Conservation (phyloP, 805 yeast species). For the Maudiozyma bulderi region DNA sequence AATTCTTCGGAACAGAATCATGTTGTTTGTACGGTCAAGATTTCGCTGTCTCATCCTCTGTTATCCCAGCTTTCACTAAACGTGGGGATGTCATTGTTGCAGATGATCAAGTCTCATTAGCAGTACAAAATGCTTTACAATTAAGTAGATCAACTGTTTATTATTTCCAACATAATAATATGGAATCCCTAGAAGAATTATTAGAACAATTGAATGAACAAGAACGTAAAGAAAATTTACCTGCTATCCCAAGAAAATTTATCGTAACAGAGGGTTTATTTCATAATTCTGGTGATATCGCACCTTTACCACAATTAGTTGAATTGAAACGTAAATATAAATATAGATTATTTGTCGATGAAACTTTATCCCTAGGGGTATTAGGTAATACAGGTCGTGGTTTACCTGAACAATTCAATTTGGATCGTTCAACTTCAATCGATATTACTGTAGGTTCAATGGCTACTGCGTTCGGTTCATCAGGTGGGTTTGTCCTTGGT, state of each 20-base stretch:
- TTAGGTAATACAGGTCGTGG: slow-evolving; percentile 84
- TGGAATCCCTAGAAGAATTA: slow-evolving; percentile 67
- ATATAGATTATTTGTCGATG: slow-evolving; percentile 81
- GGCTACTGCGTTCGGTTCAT: slow-evolving; percentile 70
- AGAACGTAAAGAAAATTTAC: slow-evolving; percentile 48
- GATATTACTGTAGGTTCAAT: slow-evolving; percentile 83
- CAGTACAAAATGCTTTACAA: slow-evolving; percentile 80
- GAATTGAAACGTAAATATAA: slow-evolving; percentile 73
- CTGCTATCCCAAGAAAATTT: slow-evolving; percentile 72
- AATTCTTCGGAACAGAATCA: slow-evolving; percentile 65
- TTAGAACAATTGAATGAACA: slow-evolving; percentile 52
- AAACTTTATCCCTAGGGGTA: slow-evolving; percentile 76
- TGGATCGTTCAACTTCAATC: slow-evolving; percentile 56
- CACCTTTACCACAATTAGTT: slow-evolving; percentile 56
- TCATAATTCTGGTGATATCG: slow-evolving; percentile 71
- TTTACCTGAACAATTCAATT: slow-evolving; percentile 58
- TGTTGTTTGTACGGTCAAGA: slow-evolving; percentile 91
- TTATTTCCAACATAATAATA: slow-evolving; percentile 75
- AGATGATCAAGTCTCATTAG: slow-evolving; percentile 65
- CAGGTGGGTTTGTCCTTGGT: slow-evolving; percentile 94
- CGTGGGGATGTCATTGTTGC: slow-evolving; percentile 91
- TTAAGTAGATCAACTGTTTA: slow-evolving; percentile 75
- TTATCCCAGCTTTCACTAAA: slow-evolving; percentile 85
- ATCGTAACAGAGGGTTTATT: slow-evolving; percentile 88
- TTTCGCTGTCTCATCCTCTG: slow-evolving; percentile 75